Evolutionary conservation across 352 stramenopile genomes (phyloP).

Genomic region (Phytophthora quininea): DNA sequence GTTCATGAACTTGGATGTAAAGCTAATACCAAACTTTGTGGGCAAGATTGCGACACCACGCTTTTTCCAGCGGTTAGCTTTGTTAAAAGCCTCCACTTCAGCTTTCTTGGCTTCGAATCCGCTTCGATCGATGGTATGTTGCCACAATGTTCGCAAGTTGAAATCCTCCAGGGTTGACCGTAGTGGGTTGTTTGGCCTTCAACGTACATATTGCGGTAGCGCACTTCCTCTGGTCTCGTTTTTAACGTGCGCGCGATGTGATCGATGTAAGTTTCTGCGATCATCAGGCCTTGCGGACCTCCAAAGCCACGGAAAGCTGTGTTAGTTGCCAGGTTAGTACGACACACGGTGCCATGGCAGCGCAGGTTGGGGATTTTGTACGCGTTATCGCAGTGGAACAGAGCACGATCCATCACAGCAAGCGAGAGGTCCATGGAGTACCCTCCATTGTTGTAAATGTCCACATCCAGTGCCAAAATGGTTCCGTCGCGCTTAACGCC

Average conservation of each 20-base stretch:
- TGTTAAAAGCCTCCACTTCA: conserved; percentile 90
- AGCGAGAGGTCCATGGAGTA: conserved; percentile 95
- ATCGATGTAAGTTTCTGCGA: conserved; percentile 95
- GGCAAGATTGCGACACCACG: conserved; percentile 86
- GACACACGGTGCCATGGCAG: conserved; percentile 90
- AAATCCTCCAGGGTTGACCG: conserved; percentile 93
- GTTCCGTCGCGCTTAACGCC: conserved; percentile 84
- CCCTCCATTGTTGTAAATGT: conserved; percentile 95
- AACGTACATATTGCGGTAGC: conserved; percentile 93
- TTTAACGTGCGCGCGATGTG: conserved; percentile 91
- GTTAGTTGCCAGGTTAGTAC: conserved; percentile 95
- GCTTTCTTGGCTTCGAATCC: conserved; percentile 71
- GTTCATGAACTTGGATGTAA: conserved; percentile 98
- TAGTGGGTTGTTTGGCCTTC: conserved; percentile 92
- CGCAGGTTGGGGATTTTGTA: conserved; percentile 95
- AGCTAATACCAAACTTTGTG: conserved; percentile 96
- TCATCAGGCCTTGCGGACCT: conserved; percentile 91
- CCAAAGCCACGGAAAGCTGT: conserved; percentile 97
- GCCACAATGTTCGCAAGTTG: conserved; percentile 90
- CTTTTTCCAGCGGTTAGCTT: conserved; percentile 91
- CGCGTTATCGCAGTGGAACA: conserved; percentile 96
- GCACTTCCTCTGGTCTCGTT: conserved; percentile 72
- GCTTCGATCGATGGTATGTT: conserved; percentile 67
- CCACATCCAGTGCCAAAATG: conserved; percentile 90
- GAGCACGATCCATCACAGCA: conserved; percentile 93